A percentile compares a stretch with the other conserved stretches of the same genome.
phyloP scores from a whole-genome alignment of 1,139 yeast species.

The Suhomyces taliae region DNA sequence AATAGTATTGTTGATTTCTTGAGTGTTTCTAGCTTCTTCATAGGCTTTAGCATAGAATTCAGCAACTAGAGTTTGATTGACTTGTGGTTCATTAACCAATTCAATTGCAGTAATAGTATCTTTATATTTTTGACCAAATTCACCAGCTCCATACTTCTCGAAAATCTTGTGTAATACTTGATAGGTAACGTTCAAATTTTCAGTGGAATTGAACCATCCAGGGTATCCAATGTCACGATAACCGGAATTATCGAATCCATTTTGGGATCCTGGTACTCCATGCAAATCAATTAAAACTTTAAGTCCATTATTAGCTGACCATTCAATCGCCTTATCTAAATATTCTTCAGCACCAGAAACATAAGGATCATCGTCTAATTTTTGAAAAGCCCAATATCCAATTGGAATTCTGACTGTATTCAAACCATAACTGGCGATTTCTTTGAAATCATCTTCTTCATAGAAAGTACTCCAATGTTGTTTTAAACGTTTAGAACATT shows the following conservation, averaged over 20 bases:
- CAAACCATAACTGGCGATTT: slow-evolving; percentile 50
- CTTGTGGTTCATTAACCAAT: slow-evolving; percentile 59
- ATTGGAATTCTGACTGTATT: slow-evolving; percentile 65
- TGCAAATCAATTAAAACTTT: slow-evolving; percentile 66
- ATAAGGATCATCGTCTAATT: slow-evolving; percentile 53
- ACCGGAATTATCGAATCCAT: slow-evolving; percentile 73
- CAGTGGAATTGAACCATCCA: slow-evolving; percentile 50
- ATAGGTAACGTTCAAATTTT: slow-evolving; percentile 43
- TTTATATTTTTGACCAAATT: slow-evolving; percentile 30
- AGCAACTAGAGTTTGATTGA: slow-evolving; percentile 28
- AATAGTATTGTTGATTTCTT: slow-evolving; percentile 43
- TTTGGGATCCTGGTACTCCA: slow-evolving; percentile 68
- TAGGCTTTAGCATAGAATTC: slow-evolving; percentile 45
- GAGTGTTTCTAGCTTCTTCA: slow-evolving; percentile 33
- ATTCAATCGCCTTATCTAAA: slow-evolving; percentile 52
- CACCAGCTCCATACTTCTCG: slow-evolving; percentile 42
- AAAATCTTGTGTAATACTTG: slow-evolving; percentile 46
- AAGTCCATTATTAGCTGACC: slow-evolving; percentile 52
- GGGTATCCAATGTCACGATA: slow-evolving; percentile 45
- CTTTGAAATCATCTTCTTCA: slow-evolving; percentile 52
- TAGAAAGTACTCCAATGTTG: slow-evolving; percentile 57
- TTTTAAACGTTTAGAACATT: slow-evolving; percentile 42
- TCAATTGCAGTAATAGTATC: slow-evolving; percentile 62
- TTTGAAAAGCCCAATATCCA: slow-evolving; percentile 67
- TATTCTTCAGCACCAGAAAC: slow-evolving; percentile 56